Percentiles rank a stretch among this genome's conserved stretches.
These are phyloP conservation scores for Trametes villosa DNA, from an alignment of 768 basidiomycete species.

Conservation along the genomic window DNA sequence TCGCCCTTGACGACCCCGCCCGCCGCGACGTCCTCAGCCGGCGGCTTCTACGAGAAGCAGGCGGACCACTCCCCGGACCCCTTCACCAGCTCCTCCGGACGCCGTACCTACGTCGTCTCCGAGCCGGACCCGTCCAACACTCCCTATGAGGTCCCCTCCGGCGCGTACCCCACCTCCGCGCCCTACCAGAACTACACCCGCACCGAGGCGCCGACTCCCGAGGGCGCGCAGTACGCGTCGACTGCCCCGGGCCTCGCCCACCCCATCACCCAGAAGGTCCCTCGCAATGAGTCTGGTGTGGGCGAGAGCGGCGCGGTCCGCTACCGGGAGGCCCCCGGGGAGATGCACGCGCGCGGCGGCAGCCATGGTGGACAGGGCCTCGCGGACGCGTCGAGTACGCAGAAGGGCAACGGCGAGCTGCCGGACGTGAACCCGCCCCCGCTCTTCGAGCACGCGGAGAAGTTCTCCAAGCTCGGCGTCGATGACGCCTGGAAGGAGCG, in stretches of 20 bases:
- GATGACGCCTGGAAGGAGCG: slow-evolving; percentile 53
- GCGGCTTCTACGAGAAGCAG: slow-evolving; percentile 60
- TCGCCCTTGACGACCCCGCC: slow-evolving; percentile 40
- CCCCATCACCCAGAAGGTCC: slow-evolving; percentile 47
- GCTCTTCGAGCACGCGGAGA: slow-evolving; percentile 46
- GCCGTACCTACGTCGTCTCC: slow-evolving; percentile 73
- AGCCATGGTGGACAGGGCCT: slow-evolving; percentile 47
- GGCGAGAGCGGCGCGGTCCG: slow-evolving; percentile 54
- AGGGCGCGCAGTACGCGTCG: slow-evolving; percentile 42
- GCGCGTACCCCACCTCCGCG: slow-evolving; percentile 50
- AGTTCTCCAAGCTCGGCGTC: slow-evolving; percentile 51
- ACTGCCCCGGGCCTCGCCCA: slow-evolving; percentile 49
- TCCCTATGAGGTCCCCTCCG: slow-evolving; percentile 72
- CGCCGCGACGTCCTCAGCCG: slow-evolving; percentile 27
- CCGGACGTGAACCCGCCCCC: slow-evolving; percentile 53
- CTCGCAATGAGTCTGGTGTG: slow-evolving; percentile 48
- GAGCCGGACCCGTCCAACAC: slow-evolving; percentile 66
- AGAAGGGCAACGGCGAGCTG: slow-evolving; percentile 42
- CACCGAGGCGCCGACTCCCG: slow-evolving; percentile 44
- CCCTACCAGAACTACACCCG: slow-evolving; percentile 47
- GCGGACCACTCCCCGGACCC: slow-evolving; percentile 56
- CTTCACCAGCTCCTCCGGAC: slow-evolving; percentile 46
- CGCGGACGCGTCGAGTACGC: slow-evolving; percentile 47
- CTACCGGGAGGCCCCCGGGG: slow-evolving; percentile 46
- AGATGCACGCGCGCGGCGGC: slow-evolving; percentile 48